These are phyloP conservation scores for Cairneyella variabilis DNA, from an alignment of 495 filamentous ascomycete genomes.

Conservation along the genomic window DNA sequence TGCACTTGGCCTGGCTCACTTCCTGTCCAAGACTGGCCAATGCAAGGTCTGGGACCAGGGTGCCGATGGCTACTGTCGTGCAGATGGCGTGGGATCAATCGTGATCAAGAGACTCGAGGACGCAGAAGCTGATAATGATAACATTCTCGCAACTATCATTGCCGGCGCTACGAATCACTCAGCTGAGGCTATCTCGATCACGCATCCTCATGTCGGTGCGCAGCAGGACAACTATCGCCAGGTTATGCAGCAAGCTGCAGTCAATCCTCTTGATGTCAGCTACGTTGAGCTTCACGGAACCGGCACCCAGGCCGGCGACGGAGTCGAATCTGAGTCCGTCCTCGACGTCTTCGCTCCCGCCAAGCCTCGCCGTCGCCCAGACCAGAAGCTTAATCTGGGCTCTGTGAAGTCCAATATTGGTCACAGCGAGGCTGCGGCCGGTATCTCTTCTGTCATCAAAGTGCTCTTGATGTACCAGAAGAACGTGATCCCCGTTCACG, in stretches of 20 bases:
- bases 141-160: slow-evolving; percentile 65
- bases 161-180: slow-evolving; percentile 72
- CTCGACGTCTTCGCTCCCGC: slow-evolving; percentile 67
- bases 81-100: slow-evolving; percentile 66
- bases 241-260: slow-evolving; percentile 63
- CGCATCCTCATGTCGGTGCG: slow-evolving; percentile 68
- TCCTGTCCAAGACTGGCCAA: slow-evolving; percentile 38
- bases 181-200: slow-evolving; percentile 74
- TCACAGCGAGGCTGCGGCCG: background rate
- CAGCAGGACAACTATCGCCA: slow-evolving; percentile 67
- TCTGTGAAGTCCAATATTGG: background rate
- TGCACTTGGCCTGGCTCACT: slow-evolving; percentile 33
- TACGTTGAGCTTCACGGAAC: slow-evolving; percentile 93
- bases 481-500: background rate
- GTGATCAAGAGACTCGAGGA: slow-evolving; percentile 74
- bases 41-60: slow-evolving; percentile 67
- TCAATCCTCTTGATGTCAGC: slow-evolving; percentile 69
- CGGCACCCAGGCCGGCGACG: slow-evolving; percentile 79
- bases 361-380: background rate
- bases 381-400: background rate
- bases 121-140: slow-evolving; percentile 70
- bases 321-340: slow-evolving; percentile 74
- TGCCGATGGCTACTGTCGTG: slow-evolving; percentile 73
- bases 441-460: background rate
- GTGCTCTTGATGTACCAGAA: background rate